phyloP scores from a whole-genome alignment of 805 yeast genomes.

The Starmerella vaccinii region DNA sequence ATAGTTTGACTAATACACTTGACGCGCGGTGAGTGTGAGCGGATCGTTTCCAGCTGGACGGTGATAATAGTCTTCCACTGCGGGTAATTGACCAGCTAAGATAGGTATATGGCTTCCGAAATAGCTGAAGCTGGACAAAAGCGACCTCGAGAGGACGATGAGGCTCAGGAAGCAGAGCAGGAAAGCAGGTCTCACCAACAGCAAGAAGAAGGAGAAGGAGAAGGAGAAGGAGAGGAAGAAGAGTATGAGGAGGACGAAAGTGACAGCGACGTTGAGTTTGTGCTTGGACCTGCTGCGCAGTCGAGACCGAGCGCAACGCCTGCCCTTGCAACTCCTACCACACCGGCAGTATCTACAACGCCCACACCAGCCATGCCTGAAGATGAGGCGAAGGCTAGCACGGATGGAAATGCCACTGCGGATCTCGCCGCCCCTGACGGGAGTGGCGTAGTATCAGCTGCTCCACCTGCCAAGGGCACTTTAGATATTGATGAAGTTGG shows the following conservation, averaged over 20 bases:
- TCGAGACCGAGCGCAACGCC: slow-evolving; percentile 4
- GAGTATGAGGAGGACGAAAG: slow-evolving; percentile 13
- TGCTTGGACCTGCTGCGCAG: slow-evolving; percentile 39
- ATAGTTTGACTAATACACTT: no score
- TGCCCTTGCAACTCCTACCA: neutral
- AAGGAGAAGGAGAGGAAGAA: slow-evolving; percentile 15
- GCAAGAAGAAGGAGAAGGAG: neutral
- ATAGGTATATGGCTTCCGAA: neutral
- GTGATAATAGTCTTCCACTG: no score
- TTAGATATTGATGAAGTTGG: slow-evolving; percentile 67
- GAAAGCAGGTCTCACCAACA: no score
- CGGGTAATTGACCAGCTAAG: no score
- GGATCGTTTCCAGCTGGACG: no score
- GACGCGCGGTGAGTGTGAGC: no score
- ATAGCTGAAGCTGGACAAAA: slow-evolving; percentile 3
- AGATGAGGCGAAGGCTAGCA: neutral
- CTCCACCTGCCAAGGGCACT: slow-evolving; percentile 22
- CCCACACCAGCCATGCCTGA: neutral
- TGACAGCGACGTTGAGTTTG: slow-evolving; percentile 72
- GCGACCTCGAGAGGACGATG: slow-evolving; percentile 11
- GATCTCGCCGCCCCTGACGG: neutral
- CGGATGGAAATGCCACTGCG: neutral
- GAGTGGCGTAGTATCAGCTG: slow-evolving; percentile 14
- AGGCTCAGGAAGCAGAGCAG: neutral
- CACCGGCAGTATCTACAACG: neutral